Evolutionary conservation across 2,329 filamentous ascomycete species (phyloP).

Genomic region (Chrysoporthe deuterocubensis): DNA sequence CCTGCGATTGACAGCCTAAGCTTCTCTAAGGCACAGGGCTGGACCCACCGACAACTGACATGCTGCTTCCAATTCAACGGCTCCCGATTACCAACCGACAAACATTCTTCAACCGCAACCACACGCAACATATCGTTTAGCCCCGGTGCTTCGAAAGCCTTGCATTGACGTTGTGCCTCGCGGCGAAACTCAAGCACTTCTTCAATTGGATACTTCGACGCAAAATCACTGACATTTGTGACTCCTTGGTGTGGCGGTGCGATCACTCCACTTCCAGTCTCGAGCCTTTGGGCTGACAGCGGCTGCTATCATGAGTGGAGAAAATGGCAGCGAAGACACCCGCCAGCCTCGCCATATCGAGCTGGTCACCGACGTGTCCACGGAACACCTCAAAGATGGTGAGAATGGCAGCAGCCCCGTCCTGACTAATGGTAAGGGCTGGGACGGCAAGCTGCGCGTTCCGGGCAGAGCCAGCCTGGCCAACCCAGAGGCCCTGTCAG

Average conservation of each 20-base stretch:
- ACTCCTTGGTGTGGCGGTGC: background rate
- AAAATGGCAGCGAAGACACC: constrained; percentile 42
- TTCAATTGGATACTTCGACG: background rate
- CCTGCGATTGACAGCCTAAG: background rate
- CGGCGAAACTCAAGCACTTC: background rate
- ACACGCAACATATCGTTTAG: background rate
- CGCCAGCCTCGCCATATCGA: constrained; percentile 51
- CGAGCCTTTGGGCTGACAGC: constrained; percentile 1
- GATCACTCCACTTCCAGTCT: background rate
- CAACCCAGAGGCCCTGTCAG: constrained; percentile 82
- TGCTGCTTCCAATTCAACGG: background rate
- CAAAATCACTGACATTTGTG: background rate
- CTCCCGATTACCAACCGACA: constrained; percentile 3
- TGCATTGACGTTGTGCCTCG: background rate
- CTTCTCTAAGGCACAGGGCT: background rate
- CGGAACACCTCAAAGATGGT: constrained; percentile 43
- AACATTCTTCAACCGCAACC: constrained; percentile 7
- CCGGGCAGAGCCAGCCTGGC: constrained; percentile 69
- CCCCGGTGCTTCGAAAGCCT: background rate
- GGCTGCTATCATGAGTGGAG: constrained; percentile 44
- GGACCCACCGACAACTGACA: constrained; percentile 8
- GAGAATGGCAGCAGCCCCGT: constrained; percentile 46
- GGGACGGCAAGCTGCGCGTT: constrained; percentile 83
- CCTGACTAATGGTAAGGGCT: constrained; percentile 68
- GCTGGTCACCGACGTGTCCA: constrained; percentile 48